These are phyloP conservation scores for Nemania sp. DNA, from an alignment of 2,329 filamentous ascomycete species.

Conservation along the genomic window DNA sequence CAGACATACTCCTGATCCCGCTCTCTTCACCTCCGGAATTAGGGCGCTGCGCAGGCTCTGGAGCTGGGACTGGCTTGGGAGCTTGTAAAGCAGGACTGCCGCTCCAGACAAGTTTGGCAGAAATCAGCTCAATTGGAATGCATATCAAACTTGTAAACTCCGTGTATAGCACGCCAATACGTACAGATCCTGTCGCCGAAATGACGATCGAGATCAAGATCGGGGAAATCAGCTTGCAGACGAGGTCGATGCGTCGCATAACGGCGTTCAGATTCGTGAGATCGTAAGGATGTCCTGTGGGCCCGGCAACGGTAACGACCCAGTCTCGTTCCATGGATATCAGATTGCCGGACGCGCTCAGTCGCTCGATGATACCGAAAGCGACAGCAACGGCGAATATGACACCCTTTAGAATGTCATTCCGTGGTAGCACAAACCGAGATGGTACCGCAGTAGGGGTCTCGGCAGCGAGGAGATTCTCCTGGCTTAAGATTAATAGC, in stretches of 20 bases:
- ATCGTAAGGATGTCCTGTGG: constrained; percentile 40
- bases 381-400: constrained; percentile 42
- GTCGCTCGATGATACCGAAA: constrained; percentile 46
- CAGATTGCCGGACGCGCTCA: constrained; percentile 47
- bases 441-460: neutral
- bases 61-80: constrained; percentile 33
- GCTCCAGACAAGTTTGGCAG: constrained; percentile 46
- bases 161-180: constrained; percentile 50
- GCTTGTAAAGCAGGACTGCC: constrained; percentile 36
- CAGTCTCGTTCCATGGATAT: constrained; percentile 53
- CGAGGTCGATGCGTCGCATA: constrained; percentile 60
- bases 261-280: constrained; percentile 52
- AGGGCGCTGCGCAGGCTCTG: neutral
- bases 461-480: constrained; percentile 28
- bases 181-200: constrained; percentile 47
- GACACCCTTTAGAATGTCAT: constrained; percentile 36
- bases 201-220: constrained; percentile 53
- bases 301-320: constrained; percentile 44
- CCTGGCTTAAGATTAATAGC: constrained; percentile 42
- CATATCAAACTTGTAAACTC: constrained; percentile 48
- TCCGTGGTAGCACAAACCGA: constrained; percentile 29
- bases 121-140: constrained; percentile 45
- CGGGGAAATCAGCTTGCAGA: constrained; percentile 59
- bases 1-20: neutral
- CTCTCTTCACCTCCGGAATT: neutral